Conservation (phyloP, 768 basidiomycete genomes). For the Agrocybe praecox region DNA sequence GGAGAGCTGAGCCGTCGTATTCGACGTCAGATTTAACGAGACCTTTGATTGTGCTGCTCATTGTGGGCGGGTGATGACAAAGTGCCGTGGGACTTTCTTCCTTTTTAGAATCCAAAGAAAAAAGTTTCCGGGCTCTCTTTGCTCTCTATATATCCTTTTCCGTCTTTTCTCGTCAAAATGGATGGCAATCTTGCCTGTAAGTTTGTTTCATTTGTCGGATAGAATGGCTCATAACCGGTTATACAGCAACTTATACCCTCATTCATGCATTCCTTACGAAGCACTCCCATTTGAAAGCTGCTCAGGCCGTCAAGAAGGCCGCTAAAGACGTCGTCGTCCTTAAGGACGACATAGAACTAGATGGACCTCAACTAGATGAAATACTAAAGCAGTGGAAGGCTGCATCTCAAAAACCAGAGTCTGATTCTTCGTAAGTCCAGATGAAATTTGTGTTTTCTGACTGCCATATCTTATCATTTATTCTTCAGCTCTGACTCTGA, state of each 20-base stretch:
- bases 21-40: constrained; percentile 57
- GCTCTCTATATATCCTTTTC: constrained; percentile 5
- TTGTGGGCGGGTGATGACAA: constrained; percentile 27
- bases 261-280: constrained; percentile 74
- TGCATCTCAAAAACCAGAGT: constrained; percentile 24
- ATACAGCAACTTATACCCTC: constrained; percentile 71
- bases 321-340: constrained; percentile 63
- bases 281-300: constrained; percentile 69
- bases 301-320: constrained; percentile 74
- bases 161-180: constrained; percentile 30
- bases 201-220: neutral
- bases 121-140: constrained; percentile 12
- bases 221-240: constrained; percentile 6
- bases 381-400: constrained; percentile 70
- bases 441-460: neutral
- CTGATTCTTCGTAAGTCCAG: constrained; percentile 22
- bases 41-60: constrained; percentile 77
- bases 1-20: constrained; percentile 80
- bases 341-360: constrained; percentile 49
- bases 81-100: constrained; percentile 33
- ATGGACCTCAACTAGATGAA: constrained; percentile 61
- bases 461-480: neutral
- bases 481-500: constrained; percentile 9
- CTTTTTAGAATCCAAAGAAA: constrained; percentile 24
- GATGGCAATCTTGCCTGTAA: constrained; percentile 58